Evolutionary conservation across 2,329 filamentous ascomycete species (phyloP).

Genomic region (Huntiella omanensis): DNA sequence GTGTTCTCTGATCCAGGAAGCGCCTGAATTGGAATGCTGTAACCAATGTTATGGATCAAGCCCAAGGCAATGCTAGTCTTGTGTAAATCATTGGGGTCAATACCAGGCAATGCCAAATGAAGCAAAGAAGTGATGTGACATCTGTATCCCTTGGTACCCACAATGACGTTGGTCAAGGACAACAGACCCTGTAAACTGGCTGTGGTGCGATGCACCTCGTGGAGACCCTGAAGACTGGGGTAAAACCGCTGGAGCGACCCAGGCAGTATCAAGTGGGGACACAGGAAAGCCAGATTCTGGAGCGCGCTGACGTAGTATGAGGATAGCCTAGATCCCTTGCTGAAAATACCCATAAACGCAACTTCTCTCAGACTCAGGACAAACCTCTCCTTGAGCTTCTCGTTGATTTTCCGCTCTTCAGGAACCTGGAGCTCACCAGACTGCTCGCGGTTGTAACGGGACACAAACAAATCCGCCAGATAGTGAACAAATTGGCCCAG

Average conservation of each 20-base stretch:
- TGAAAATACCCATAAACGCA: slow-evolving; percentile 94
- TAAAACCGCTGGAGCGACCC: slow-evolving; percentile 93
- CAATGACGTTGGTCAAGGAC: slow-evolving; percentile 80
- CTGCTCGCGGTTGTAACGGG: slow-evolving; percentile 90
- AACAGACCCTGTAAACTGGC: slow-evolving; percentile 84
- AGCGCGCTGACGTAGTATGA: slow-evolving; percentile 81
- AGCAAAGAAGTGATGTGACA: slow-evolving; percentile 89
- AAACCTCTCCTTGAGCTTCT: slow-evolving; percentile 70
- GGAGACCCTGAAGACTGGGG: slow-evolving; percentile 84
- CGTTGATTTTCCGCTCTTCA: slow-evolving; percentile 56
- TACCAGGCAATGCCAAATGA: slow-evolving; percentile 82
- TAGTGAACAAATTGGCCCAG: slow-evolving; percentile 83
- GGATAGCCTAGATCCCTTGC: slow-evolving; percentile 82
- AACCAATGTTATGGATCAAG: slow-evolving; percentile 89
- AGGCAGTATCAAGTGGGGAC: slow-evolving; percentile 79
- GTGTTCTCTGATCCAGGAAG: slow-evolving; percentile 43
- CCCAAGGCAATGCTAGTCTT: slow-evolving; percentile 90
- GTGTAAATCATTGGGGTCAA: slow-evolving; percentile 92
- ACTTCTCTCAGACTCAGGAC: slow-evolving; percentile 79
- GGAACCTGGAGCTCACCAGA: slow-evolving; percentile 83
- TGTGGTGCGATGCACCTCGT: slow-evolving; percentile 90
- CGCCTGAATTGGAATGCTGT: slow-evolving; percentile 84
- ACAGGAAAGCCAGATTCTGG: slow-evolving; percentile 74
- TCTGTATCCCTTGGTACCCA: slow-evolving; percentile 83
- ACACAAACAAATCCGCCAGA: slow-evolving; percentile 87